These are phyloP conservation scores for Moricandia arvensis DNA, from an alignment of 345 rosid species.

Conservation along the genomic window DNA sequence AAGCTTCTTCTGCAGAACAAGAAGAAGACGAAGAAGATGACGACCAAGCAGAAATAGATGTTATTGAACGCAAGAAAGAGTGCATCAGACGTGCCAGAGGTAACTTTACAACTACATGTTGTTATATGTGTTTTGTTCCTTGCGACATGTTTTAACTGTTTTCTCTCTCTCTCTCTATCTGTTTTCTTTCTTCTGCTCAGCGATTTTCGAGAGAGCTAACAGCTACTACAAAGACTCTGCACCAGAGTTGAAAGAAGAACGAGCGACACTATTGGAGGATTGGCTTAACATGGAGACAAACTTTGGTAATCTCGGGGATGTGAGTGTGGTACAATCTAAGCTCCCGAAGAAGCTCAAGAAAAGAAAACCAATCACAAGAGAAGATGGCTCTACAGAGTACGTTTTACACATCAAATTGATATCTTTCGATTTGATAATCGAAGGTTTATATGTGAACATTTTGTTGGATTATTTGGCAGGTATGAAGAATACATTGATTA, in stretches of 20 bases:
- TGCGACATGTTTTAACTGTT: background rate
- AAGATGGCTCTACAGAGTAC: slow-evolving; percentile 3
- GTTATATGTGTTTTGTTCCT: background rate
- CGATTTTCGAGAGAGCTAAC: slow-evolving; percentile 3
- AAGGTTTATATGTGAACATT: background rate
- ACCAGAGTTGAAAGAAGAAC: slow-evolving; percentile 5
- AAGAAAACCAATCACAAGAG: background rate
- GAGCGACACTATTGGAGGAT: background rate
- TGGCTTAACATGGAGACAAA: background rate
- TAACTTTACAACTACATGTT: background rate
- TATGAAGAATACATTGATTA: background rate
- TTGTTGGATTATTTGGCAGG: slow-evolving; percentile 4
- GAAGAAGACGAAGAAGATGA: background rate
- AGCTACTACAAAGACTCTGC: background rate
- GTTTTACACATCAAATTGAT: background rate
- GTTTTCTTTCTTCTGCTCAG: background rate
- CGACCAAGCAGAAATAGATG: background rate
- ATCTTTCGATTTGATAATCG: background rate
- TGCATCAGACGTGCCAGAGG: slow-evolving; percentile 4
- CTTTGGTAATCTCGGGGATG: slow-evolving; percentile 6
- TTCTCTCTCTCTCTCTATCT: background rate
- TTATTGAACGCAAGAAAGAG: background rate
- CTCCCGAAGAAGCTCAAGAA: slow-evolving; percentile 10
- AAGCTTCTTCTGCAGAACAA: background rate
- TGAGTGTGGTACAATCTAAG: background rate